These are phyloP conservation scores for Populus euphratica DNA, from an alignment of 345 rosid genomes.

Conservation along the genomic window DNA sequence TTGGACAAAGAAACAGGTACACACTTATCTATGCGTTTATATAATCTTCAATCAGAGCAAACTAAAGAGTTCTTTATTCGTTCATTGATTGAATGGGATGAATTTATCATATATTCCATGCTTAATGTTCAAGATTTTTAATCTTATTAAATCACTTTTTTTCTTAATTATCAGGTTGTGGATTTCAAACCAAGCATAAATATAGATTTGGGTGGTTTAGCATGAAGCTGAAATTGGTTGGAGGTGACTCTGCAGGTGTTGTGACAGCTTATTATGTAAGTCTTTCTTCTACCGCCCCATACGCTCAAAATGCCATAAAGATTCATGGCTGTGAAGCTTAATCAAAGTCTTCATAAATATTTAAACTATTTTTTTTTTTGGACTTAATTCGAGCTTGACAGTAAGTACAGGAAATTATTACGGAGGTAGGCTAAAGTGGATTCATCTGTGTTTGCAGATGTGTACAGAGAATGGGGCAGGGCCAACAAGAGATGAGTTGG, in stretches of 20 bases:
- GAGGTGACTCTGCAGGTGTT: conserved; percentile 96
- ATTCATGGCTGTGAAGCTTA: no score
- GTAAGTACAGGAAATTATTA: neutral
- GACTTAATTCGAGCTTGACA: neutral
- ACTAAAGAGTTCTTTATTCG: neutral
- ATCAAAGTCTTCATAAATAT: no score
- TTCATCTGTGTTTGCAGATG: conserved; percentile 49
- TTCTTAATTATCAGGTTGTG: conserved; percentile 55
- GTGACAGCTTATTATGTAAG: conserved; percentile 93
- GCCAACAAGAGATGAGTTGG: conserved; percentile 89
- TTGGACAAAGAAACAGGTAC: conserved; percentile 91
- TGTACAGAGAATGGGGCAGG: conserved; percentile 92
- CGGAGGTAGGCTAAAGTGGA: neutral
- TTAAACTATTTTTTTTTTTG: no score
- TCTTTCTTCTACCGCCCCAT: neutral
- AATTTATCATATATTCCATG: neutral
- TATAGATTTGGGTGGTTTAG: conserved; percentile 98
- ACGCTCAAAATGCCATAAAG: neutral
- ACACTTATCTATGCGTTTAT: neutral
- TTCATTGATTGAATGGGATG: neutral
- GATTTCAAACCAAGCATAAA: conserved; percentile 86
- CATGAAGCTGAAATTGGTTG: conserved; percentile 92
- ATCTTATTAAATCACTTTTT: neutral
- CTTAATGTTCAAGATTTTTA: neutral
- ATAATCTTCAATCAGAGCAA: neutral